Base-by-base conservation (phyloP, 768 basidiomycete genomes). In the Tricholomella constricta region DNA sequence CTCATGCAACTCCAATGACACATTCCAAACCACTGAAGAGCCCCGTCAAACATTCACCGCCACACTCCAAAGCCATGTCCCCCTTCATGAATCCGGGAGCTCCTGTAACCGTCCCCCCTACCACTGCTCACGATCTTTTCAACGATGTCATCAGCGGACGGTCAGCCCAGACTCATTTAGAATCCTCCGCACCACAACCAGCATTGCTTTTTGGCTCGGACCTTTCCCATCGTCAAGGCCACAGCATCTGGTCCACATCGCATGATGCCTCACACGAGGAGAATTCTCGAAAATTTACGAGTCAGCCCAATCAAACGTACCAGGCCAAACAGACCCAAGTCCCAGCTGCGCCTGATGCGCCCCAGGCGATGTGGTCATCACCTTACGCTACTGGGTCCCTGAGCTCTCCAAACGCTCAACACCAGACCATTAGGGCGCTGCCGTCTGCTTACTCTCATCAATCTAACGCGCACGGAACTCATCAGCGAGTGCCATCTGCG, bases 191-290 rank as follows among this genome's bases (percentile, higher is more conserved):
- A 3, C 69, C 73, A 1, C 73, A 74, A 43, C 69, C 81, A 0
- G 72, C 72, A 41, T 73, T 80, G 19, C 70, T 83, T 23, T 84
- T 88, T 57, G 78, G 82, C 19, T 75, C 79, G 6, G 80, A 79
- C 4, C 67, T 71, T 7, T 60, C 73, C 2, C 74, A 73, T 58
- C 69, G 69, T n/a, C 72, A 75, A 7, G 68, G 69, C 27, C 73
- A 78, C 44, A 88, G 83, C 1, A 89, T 89, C 35, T 89, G 88
- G 88, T 83, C 86, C 3, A 76, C 84, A 12, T 74, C 79, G 1
- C 69, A 72, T 3, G 84, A 32, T 3, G 76, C 84, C 12, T 74
- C 79, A 1, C 69, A 72, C 3, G 85, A 84, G 54, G 80, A 82
- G 49, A 70, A 73, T 45, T 61, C 71, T 22, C 61, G 76, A 36